Conservation (phyloP, 2,329 filamentous ascomycete species). For the Clathrospora elynae region DNA sequence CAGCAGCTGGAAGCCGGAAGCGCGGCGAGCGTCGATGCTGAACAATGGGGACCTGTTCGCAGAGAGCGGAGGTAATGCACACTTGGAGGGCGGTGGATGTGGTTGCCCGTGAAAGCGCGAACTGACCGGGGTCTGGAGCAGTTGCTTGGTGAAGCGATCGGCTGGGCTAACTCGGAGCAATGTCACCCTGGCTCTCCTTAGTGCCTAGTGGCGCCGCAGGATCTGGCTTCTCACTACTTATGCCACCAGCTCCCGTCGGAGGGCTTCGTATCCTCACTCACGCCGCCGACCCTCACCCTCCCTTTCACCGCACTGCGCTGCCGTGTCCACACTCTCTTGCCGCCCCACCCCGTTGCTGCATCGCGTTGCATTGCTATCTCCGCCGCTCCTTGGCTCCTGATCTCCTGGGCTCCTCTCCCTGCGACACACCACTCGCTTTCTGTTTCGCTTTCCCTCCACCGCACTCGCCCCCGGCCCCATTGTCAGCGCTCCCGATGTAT, state of each 20-base stretch:
- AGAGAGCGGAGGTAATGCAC: too few relatives aligned
- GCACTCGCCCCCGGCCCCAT: constrained; percentile 7
- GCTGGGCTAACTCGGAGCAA: constrained; percentile 10
- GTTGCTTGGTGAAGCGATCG: constrained; percentile 16
- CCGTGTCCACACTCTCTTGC: constrained; percentile 19
- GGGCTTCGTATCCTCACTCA: constrained; percentile 10
- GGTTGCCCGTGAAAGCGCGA: too few relatives aligned
- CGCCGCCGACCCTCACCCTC: constrained; percentile 1
- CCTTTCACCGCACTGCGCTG: constrained; percentile 4
- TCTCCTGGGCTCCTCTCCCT: constrained; percentile 1
- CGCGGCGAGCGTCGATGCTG: not conserved
- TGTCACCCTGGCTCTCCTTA: constrained; percentile 5
- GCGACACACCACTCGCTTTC: constrained; percentile 6
- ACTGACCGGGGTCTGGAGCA: too few relatives aligned
- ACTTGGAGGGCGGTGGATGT: too few relatives aligned
- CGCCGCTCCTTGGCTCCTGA: constrained; percentile 4
- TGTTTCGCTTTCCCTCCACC: constrained; percentile 7
- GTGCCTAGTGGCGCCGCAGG: constrained; percentile 11
- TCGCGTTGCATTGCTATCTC: constrained; percentile 6
- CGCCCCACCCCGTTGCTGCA: not conserved
- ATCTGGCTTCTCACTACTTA: constrained; percentile 10
- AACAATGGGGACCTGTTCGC: too few relatives aligned
- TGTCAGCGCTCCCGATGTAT: constrained; percentile 40
- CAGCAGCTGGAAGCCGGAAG: not conserved
- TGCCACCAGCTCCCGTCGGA: constrained; percentile 15